A percentile compares a stretch with the other conserved stretches of the same genome.
Conservation (phyloP, 768 basidiomycete species). For the Ramaria sp. region DNA sequence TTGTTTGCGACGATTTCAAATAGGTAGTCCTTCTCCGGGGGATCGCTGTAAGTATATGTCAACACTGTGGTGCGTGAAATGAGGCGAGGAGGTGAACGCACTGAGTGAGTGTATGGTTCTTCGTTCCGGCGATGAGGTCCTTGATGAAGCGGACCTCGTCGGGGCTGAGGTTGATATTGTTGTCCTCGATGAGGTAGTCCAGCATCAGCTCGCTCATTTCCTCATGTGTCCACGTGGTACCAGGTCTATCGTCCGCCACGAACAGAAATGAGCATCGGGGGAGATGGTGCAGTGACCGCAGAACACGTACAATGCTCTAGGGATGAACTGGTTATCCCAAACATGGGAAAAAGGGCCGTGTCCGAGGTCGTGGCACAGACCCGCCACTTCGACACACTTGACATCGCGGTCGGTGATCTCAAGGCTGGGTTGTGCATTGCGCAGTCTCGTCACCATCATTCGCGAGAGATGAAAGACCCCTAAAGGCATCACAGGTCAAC, state of each 20-base stretch:
- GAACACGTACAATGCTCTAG: slow-evolving; percentile 43
- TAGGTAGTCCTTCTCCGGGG: slow-evolving; percentile 53
- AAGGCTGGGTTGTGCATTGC: slow-evolving; percentile 46
- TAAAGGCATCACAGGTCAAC: slow-evolving; percentile 23
- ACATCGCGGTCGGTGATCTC: slow-evolving; percentile 62
- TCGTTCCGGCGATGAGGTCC: slow-evolving; percentile 65
- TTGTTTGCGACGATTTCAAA: slow-evolving; percentile 83
- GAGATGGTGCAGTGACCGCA: background rate
- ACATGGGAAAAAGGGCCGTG: slow-evolving; percentile 85
- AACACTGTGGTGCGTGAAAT: no score
- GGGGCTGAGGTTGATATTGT: slow-evolving; percentile 35
- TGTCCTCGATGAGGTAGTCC: slow-evolving; percentile 49
- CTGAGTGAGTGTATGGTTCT: slow-evolving; percentile 6
- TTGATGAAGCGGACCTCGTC: slow-evolving; percentile 56
- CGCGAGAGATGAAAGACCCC: slow-evolving; percentile 70
- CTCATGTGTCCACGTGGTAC: slow-evolving; percentile 59
- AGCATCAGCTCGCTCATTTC: slow-evolving; percentile 79
- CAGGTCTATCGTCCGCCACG: slow-evolving; percentile 35
- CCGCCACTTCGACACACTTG: slow-evolving; percentile 68
- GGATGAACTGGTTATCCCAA: slow-evolving; percentile 70
- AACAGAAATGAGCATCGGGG: background rate
- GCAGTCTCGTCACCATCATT: slow-evolving; percentile 46
- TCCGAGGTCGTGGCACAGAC: slow-evolving; percentile 75
- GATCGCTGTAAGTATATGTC: slow-evolving; percentile 1
- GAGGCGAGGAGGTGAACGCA: background rate